Conservation (phyloP, 2,329 filamentous ascomycete species). For the Dothiorella sarmentorum region DNA sequence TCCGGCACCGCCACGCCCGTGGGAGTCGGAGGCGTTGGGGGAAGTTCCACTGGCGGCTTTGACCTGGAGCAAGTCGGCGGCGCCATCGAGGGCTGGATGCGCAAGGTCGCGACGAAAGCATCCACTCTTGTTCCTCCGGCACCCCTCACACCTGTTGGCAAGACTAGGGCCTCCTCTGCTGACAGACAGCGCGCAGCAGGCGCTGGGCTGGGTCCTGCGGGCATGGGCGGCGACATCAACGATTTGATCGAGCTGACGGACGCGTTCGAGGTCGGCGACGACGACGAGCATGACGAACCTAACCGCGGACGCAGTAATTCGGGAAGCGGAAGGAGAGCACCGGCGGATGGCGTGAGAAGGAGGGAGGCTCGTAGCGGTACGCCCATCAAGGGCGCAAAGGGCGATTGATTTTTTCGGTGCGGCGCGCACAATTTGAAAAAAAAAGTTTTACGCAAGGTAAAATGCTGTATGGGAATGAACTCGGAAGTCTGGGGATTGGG, state of each 20-base stretch:
- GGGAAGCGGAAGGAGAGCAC: background rate
- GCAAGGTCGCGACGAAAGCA: conserved; percentile 70
- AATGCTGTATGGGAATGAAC: background rate
- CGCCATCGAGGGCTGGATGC: conserved; percentile 84
- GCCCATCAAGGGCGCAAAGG: conserved; percentile 15
- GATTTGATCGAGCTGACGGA: conserved; percentile 69
- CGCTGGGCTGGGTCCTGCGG: background rate
- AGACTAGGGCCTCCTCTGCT: background rate
- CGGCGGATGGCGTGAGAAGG: conserved; percentile 1
- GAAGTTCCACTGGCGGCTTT: conserved; percentile 31
- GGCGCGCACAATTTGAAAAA: background rate
- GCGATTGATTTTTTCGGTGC: conserved; percentile 3
- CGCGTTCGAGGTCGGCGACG: conserved; percentile 39
- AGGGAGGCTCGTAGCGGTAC: conserved; percentile 9
- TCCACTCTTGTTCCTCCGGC: conserved; percentile 21
- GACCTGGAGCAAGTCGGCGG: conserved; percentile 79
- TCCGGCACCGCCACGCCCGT: conserved; percentile 24
- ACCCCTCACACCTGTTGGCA: background rate
- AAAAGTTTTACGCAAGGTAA: background rate
- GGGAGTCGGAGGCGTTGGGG: conserved; percentile 19
- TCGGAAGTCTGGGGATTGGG: no score
- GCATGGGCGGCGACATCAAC: conserved; percentile 45
- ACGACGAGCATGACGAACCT: conserved; percentile 23
- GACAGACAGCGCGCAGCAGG: conserved; percentile 6
- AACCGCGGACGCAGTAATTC: background rate